Evolutionary conservation across 495 filamentous ascomycete genomes (phyloP).

Genomic region (Cairneyella variabilis): DNA sequence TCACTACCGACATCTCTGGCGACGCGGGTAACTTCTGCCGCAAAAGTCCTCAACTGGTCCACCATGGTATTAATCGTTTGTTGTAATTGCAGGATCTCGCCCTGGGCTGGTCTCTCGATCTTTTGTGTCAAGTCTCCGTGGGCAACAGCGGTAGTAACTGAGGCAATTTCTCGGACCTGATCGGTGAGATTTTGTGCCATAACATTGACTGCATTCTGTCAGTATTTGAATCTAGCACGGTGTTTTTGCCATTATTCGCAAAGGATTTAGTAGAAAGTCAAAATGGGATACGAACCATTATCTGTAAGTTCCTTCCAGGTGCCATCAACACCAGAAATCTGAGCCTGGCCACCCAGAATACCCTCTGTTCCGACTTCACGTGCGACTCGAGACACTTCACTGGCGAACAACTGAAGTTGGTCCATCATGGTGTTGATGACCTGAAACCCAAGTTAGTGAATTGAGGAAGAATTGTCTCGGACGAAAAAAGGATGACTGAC

Average conservation of each 20-base stretch:
- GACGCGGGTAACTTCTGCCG: slow-evolving; percentile 93
- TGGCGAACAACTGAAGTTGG: slow-evolving; percentile 94
- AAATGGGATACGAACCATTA: slow-evolving; percentile 58
- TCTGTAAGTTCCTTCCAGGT: slow-evolving; percentile 98
- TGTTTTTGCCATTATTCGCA: neutral
- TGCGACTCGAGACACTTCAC: slow-evolving; percentile 93
- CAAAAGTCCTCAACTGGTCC: slow-evolving; percentile 94
- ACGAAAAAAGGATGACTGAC: slow-evolving; percentile 36
- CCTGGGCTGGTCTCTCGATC: slow-evolving; percentile 88
- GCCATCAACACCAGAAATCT: slow-evolving; percentile 90
- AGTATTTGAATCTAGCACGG: slow-evolving; percentile 16
- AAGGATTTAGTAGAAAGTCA: neutral
- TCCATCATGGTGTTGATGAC: slow-evolving; percentile 97
- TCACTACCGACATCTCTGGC: slow-evolving; percentile 96
- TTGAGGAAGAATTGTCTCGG: slow-evolving; percentile 25
- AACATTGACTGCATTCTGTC: slow-evolving; percentile 70
- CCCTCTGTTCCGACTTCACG: slow-evolving; percentile 98
- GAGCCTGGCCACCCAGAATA: slow-evolving; percentile 92
- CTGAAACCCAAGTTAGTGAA: slow-evolving; percentile 8
- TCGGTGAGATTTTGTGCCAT: slow-evolving; percentile 79
- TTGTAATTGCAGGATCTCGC: slow-evolving; percentile 94
- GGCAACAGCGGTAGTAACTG: slow-evolving; percentile 93
- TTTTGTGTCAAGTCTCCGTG: slow-evolving; percentile 96
- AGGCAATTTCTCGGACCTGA: slow-evolving; percentile 92
- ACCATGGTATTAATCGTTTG: slow-evolving; percentile 99